Base-by-base conservation (phyloP, 75 land plant species). In the Picea glauca region DNA sequence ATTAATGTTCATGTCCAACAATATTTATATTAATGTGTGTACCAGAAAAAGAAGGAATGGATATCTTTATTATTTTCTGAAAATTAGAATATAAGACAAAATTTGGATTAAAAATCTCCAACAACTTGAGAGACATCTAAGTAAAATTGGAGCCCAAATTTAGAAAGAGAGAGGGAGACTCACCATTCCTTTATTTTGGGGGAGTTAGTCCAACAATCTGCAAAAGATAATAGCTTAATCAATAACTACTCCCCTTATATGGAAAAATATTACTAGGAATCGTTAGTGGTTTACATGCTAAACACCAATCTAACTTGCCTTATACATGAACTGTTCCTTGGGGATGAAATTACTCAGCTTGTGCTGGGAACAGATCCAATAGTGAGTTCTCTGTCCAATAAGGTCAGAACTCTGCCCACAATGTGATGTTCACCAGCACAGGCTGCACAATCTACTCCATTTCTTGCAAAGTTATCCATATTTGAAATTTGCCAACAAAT, bases 141-240 rank as follows among this genome's bases (percentile, higher is more conserved):
- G 9, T 5, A 68, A 38, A 5, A 20, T 68, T 38, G 7, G 21
- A 68, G 18, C 72, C 20, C 5, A 46, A 46, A 46, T 46, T 46
- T 46, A 5, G 50, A 46, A 46, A 46, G 50, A 61, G 57, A 20
- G 32, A 62, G 56, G 23, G 43, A 26, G 58, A 46, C 83, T 31
- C 85, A 93, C 94, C 94, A 93, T 64, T 90, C 33, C 33, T 85
- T 87, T n/a, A 93, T 81, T 70, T 88, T 91, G 26, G 90, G 83
- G 26, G 91, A 88, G 4, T 62, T 59, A 32, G 20, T 83, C 94
- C 94, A 93, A 72, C 94, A 93, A 85, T 75, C 94, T 93, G 88
- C 67, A 73, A 76, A 74, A 77, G 26, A 79, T 72, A 40, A 21
- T 14, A 74, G n/a, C 9, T 74, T 15, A 60, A 50, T 76, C 15